Base-by-base conservation (phyloP, 163 green algal species). In the Scenedesmus sp. region DNA sequence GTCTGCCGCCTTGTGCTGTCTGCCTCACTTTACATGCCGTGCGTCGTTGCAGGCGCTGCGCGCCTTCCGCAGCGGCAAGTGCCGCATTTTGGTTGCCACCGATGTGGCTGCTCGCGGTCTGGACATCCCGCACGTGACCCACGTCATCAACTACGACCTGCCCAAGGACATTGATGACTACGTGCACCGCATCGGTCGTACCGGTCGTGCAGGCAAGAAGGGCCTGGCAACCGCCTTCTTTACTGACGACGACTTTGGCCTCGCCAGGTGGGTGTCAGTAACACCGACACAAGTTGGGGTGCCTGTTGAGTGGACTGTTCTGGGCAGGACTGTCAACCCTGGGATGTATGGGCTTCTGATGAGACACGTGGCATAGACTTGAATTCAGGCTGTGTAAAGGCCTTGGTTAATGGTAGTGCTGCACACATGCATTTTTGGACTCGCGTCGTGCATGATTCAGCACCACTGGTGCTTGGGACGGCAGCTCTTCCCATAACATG, bases 101-200 rank as follows among this genome's bases (percentile, higher is more conserved):
- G 98, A 99, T 92, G 98, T 99, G 49, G 98, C 98, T 0, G 98
- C 98, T 5, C 97, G 98, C 70, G 98, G 98, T 7, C 96, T 99
- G 73, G 98, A 99, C 93, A 99, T 99, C 91, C 98, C 98, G 0
- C 95, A 99, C 91, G 97, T 99, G 42, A 98, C 95, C 9, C 97
- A 99, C 93, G 97, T 99, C 53, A 97, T 98, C 94, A 98, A 98
- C 96, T 97, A 95, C 79, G 93, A 96, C 91, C 93, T 97, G 51
- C 97, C 97, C 46, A 96, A 95, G 44, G 98, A 99, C 95, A 99
- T 99, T 76, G 98, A 99, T 89, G 98, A 99, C 95, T 99, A 99
- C 92, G 97, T 99, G 83, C 98, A 99, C 93, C 95, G 98, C 91
- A 99, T 99, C 84, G 98, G 98, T 80, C 93, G 95, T 73, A 97